A percentile compares a stretch with the other conserved stretches of the same genome.
phyloP scores from a whole-genome alignment of 1,284 basidiomycete species.

The Golubevia pallescens region DNA sequence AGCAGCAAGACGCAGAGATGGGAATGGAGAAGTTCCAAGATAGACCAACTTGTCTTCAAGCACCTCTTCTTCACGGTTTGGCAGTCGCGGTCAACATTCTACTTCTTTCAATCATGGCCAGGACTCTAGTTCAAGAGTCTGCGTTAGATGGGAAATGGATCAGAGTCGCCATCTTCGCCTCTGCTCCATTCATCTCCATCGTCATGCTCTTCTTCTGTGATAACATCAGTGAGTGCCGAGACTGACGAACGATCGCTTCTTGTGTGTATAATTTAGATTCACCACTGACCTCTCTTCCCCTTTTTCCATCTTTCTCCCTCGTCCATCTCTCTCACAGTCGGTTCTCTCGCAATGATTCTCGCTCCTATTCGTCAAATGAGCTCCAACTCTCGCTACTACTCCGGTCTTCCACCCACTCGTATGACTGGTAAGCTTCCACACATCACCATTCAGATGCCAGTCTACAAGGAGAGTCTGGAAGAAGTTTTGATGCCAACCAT shows the following conservation, averaged over 20 bases:
- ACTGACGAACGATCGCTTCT: conserved; percentile 42
- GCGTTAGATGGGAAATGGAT: conserved; percentile 25
- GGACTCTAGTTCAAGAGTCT: conserved; percentile 15
- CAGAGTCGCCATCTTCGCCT: conserved; percentile 16
- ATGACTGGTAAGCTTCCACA: conserved; percentile 75
- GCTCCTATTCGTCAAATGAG: conserved; percentile 78
- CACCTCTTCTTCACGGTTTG: conserved; percentile 27
- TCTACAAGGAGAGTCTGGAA: conserved; percentile 71
- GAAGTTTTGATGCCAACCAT: conserved; percentile 73
- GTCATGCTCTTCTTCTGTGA: too few species aligned
- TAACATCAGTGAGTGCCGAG: conserved; percentile 2
- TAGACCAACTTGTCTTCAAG: conserved; percentile 29
- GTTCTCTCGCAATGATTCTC: conserved; percentile 67
- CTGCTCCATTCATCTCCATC: conserved; percentile 11
- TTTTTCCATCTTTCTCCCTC: conserved; percentile 31
- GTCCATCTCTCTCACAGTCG: conserved; percentile 38
- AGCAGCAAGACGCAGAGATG: neutral
- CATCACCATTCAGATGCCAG: conserved; percentile 78
- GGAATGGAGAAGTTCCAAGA: conserved; percentile 11
- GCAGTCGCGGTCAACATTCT: conserved; percentile 21
- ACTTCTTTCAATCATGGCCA: conserved; percentile 22
- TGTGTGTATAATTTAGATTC: neutral
- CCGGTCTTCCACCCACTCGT: conserved; percentile 70
- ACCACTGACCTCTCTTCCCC: conserved; percentile 10
- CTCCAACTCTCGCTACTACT: conserved; percentile 77